Evolutionary conservation across 2,329 filamentous ascomycete genomes (phyloP), one percentile per base, ranked within the genome.

Genomic region (Colletotrichum sp.): DNA sequence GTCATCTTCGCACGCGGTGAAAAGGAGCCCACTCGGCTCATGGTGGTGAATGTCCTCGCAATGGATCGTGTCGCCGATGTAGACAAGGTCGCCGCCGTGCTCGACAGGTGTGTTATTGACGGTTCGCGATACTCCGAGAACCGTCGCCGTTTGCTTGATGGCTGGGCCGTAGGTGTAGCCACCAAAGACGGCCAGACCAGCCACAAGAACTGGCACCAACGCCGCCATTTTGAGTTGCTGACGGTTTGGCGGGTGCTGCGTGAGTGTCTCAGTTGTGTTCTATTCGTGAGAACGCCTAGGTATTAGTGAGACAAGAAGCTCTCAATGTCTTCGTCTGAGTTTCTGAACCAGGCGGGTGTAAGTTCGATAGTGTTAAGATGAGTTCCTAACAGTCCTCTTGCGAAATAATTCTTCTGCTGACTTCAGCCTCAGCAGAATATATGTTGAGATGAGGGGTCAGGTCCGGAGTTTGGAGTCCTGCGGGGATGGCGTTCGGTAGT

Each of bases 1-100:
- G 43, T 88, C 89, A 59, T 75, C 73, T 36, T 91, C 87, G 77
- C 91, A 93, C 0, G 90, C 90, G 0, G 90, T 87, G 78, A 91
- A 93, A 2, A 93, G 80, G 9, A 86, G 73, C 0, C 87, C 84
- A 18, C 86, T 88, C 0, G 85, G 80, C 2, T 79, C 79, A 75
- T 92, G 87, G 71, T 90, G 86, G 78, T 93, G 90, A 5, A 93
- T 63, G 75, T 93, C 91, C 78, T 93, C 92, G 78, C 91, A 92
- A 18, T 90, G 85, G 4, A 85, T 80, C 0, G 91, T 92, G 76
- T 90, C 88, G 0, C 85, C 80, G 12, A 93, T 89, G 12, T 79
- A 75, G 7, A 85, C 78, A 2, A 89, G 79, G 26, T 85, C 83
- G 5, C 82, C 75, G 4, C 71, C 55, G 7, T 77, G 63, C 6